These are phyloP conservation scores for Anthracocystis walkeri DNA, from an alignment of 1,284 basidiomycete genomes.

Conservation along the genomic window DNA sequence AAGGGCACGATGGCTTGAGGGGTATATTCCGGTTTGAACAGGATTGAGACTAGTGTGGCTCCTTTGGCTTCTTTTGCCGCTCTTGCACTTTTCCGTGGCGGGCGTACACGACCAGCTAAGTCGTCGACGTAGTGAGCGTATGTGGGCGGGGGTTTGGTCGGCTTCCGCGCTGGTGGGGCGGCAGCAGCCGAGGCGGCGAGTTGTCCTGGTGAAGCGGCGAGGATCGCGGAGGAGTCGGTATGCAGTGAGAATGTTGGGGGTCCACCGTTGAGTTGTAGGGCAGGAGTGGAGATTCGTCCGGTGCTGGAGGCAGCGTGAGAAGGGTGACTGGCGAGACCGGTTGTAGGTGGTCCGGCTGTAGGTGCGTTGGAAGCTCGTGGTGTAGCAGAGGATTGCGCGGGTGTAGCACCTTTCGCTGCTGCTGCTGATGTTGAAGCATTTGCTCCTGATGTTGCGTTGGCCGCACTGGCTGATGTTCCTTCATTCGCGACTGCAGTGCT, in stretches of 20 bases:
- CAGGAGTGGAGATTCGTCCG: constrained; percentile 42
- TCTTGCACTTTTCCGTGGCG: constrained; percentile 24
- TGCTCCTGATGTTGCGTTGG: neutral
- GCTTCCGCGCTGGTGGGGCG: constrained; percentile 32
- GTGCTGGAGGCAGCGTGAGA: constrained; percentile 31
- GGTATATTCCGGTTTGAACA: constrained; percentile 53
- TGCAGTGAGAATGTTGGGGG: constrained; percentile 38
- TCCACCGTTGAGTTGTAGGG: constrained; percentile 39
- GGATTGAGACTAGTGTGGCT: constrained; percentile 28
- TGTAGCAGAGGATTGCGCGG: constrained; percentile 7
- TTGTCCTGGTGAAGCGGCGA: constrained; percentile 38
- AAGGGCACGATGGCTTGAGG: constrained; percentile 49
- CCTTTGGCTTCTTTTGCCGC: constrained; percentile 32
- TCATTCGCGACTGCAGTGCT: neutral
- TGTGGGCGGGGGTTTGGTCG: constrained; percentile 41
- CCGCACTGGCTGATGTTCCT: neutral
- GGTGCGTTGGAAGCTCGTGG: constrained; percentile 15
- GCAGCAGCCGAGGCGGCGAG: constrained; percentile 33
- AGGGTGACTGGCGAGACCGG: constrained; percentile 12
- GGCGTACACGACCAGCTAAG: constrained; percentile 43
- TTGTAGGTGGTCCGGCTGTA: constrained; percentile 12
- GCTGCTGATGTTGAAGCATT: neutral
- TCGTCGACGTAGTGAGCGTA: constrained; percentile 54
- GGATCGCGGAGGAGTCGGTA: constrained; percentile 41
- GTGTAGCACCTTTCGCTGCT: constrained; percentile 8